Conservation (phyloP, 495 filamentous ascomycete species). For the Chaetomium cochliodes region DNA sequence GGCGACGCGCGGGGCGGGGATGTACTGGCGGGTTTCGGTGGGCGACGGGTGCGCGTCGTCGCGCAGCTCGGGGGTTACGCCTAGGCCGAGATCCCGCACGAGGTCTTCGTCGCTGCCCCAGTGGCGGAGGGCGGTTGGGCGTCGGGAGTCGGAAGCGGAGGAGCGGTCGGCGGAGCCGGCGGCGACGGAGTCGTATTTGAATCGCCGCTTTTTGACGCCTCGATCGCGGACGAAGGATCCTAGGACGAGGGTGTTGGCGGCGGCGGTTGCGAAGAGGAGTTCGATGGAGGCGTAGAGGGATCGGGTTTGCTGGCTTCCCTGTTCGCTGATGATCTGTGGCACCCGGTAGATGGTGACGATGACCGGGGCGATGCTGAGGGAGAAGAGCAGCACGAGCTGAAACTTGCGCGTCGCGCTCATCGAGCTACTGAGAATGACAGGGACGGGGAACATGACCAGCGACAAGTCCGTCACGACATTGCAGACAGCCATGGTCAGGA, state of each 20-base stretch:
- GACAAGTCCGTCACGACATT: constrained; percentile 87
- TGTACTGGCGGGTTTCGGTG: constrained; percentile 23
- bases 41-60: constrained; percentile 35
- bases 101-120: constrained; percentile 86
- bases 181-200: constrained; percentile 54
- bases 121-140: constrained; percentile 54
- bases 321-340: constrained; percentile 61
- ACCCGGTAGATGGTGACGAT: constrained; percentile 74
- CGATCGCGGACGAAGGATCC: constrained; percentile 79
- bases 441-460: constrained; percentile 82
- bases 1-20: constrained; percentile 36
- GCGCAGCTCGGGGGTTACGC: constrained; percentile 58
- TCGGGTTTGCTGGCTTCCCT: constrained; percentile 69
- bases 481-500: constrained; percentile 81
- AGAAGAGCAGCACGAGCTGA: constrained; percentile 72
- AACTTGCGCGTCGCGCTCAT: constrained; percentile 66
- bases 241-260: constrained; percentile 75
- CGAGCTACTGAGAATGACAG: constrained; percentile 71
- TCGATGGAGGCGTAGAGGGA: constrained; percentile 77
- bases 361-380: constrained; percentile 73
- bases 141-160: constrained; percentile 41
- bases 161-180: constrained; percentile 49
- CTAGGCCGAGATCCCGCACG: constrained; percentile 67
- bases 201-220: constrained; percentile 76
- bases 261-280: constrained; percentile 70